Conservation (phyloP, 495 filamentous ascomycete species). For the Lichenothelia convexa region DNA sequence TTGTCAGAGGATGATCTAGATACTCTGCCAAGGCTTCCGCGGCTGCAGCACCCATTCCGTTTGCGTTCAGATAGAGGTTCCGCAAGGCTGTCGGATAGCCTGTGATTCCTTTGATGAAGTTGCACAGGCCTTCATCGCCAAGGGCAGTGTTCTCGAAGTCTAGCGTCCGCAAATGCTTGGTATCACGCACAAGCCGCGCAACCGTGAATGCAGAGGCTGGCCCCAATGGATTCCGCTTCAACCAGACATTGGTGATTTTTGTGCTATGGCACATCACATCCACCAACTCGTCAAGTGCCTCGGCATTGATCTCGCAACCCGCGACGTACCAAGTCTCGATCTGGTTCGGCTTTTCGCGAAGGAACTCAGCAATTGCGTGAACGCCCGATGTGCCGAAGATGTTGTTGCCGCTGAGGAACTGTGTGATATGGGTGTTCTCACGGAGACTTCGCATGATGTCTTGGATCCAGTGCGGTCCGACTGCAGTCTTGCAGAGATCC, state of each 20-base stretch:
- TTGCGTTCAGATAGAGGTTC: conserved; percentile 24
- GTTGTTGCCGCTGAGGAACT: conserved; percentile 28
- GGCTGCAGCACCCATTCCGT: conserved; percentile 16
- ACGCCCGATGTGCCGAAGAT: conserved; percentile 25
- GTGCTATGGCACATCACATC: conserved; percentile 16
- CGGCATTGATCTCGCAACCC: conserved; percentile 21
- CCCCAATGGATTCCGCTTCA: conserved; percentile 28
- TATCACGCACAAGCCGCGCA: conserved; percentile 15
- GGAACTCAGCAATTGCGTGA: conserved; percentile 19
- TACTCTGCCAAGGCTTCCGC: conserved; percentile 16
- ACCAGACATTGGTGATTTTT: conserved; percentile 25
- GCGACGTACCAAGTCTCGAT: conserved; percentile 30
- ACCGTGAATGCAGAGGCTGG: conserved; percentile 13
- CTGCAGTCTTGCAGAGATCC: conserved; percentile 21
- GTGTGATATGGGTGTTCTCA: conserved; percentile 19
- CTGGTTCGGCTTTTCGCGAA: conserved; percentile 16
- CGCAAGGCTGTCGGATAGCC: conserved; percentile 11
- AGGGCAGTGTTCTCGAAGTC: conserved; percentile 27
- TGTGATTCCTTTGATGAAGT: conserved; percentile 16
- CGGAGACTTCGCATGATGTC: conserved; percentile 19
- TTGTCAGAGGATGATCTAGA: conserved; percentile 14
- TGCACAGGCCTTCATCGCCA: conserved; percentile 19
- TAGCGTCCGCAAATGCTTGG: conserved; percentile 19
- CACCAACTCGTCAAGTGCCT: conserved; percentile 16
- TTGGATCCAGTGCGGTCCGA: conserved; percentile 23